phyloP scores from a whole-genome alignment of 768 basidiomycete genomes.

The Termitomyces sp. region DNA sequence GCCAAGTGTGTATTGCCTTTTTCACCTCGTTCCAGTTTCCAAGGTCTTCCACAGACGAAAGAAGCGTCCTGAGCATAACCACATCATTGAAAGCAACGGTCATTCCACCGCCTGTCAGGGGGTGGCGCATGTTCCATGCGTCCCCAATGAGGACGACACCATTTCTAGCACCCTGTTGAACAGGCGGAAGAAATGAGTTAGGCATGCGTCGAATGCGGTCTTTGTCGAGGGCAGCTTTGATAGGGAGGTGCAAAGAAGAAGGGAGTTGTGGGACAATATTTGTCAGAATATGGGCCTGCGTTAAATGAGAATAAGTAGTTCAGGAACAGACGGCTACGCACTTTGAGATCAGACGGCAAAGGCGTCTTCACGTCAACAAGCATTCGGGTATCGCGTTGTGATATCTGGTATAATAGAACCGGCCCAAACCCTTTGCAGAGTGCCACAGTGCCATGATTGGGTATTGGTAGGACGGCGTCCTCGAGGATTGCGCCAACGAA shows the following conservation, averaged over 20 bases:
- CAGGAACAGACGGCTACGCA: slow-evolving; percentile 18
- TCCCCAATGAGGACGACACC: slow-evolving; percentile 88
- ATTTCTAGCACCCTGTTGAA: slow-evolving; percentile 62
- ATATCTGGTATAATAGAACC: slow-evolving; percentile 91
- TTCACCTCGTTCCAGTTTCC: slow-evolving; percentile 48
- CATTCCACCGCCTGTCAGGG: slow-evolving; percentile 97
- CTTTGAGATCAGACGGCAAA: slow-evolving; percentile 78
- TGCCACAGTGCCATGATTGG: slow-evolving; percentile 77
- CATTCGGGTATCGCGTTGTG: slow-evolving; percentile 83
- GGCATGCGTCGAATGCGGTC: slow-evolving; percentile 90
- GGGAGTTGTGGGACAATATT: slow-evolving; percentile 84
- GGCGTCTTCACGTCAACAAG: slow-evolving; percentile 86
- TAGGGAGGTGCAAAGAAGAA: slow-evolving; percentile 53
- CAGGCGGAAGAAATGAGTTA: slow-evolving; percentile 85
- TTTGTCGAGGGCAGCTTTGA: slow-evolving; percentile 64
- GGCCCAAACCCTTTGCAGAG: slow-evolving; percentile 80
- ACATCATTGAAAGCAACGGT: slow-evolving; percentile 90
- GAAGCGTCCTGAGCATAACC: slow-evolving; percentile 60
- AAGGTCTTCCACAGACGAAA: slow-evolving; percentile 39
- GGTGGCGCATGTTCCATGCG: slow-evolving; percentile 99
- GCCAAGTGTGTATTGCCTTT: slow-evolving; percentile 61
- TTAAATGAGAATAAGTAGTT: neutral
- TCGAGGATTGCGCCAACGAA: slow-evolving; percentile 86
- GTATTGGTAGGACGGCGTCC: slow-evolving; percentile 66
- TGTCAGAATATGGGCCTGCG: slow-evolving; percentile 60